Evolutionary conservation across 345 rosid genomes (phyloP).

Genomic region (Syzygium grande): DNA sequence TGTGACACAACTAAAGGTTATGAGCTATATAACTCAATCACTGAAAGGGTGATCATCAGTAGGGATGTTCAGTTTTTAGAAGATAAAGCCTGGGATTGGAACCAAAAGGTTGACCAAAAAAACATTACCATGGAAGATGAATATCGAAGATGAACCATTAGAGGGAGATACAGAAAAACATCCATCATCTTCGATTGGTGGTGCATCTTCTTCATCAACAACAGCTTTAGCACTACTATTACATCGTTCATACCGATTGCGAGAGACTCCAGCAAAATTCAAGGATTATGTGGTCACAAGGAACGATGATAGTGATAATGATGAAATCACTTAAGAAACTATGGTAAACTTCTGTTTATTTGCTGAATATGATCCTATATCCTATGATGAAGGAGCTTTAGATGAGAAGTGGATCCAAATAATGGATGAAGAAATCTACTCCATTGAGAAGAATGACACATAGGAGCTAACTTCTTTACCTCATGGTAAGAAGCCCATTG

Average conservation of each 20-base stretch:
- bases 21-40: neutral
- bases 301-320: neutral
- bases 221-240: neutral
- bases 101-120: neutral
- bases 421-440: neutral
- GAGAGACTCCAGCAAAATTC: neutral
- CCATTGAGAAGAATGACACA: neutral
- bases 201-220: neutral
- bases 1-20: neutral
- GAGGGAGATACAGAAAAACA: neutral
- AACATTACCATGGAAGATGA: neutral
- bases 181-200: neutral
- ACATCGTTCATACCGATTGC: rapidly evolving
- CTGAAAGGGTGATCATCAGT: neutral
- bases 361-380: neutral
- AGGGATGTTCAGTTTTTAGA: neutral
- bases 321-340: neutral
- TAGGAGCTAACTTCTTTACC: neutral
- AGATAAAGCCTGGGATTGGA: neutral
- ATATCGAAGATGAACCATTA: neutral
- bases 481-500: neutral
- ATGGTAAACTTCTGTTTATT: neutral
- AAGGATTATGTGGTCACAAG: neutral
- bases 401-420: neutral
- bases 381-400: neutral